Percentiles rank a stretch among this genome's conserved stretches.
Conservation (phyloP, 495 filamentous ascomycete species). For the Thermothielavioides terrestris region DNA sequence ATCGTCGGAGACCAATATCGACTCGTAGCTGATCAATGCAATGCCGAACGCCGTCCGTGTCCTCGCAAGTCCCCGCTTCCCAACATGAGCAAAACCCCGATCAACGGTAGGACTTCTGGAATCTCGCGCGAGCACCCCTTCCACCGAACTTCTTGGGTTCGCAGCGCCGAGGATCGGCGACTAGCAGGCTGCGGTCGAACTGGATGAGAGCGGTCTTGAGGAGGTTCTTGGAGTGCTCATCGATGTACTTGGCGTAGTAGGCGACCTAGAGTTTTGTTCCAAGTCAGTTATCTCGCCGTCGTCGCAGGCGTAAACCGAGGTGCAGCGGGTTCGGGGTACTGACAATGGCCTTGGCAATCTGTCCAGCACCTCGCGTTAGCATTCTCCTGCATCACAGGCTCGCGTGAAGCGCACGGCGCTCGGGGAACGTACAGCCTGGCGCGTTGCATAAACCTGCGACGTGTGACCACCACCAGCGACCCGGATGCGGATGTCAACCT, state of each 20-base stretch:
- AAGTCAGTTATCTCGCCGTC: conserved; percentile 13
- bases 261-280: conserved; percentile 47
- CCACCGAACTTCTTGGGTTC: conserved; percentile 91
- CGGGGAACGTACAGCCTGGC: conserved; percentile 57
- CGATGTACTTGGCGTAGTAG: conserved; percentile 99
- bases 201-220: conserved; percentile 88
- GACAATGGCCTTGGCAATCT: conserved; percentile 66
- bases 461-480: conserved; percentile 95
- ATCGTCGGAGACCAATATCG: conserved; percentile 23
- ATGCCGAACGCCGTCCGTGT: conserved; percentile 33
- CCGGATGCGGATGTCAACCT: conserved; percentile 89
- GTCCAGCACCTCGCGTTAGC: conserved; percentile 12
- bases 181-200: conserved; percentile 94
- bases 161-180: conserved; percentile 92
- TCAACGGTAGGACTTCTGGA: conserved; percentile 82
- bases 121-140: conserved; percentile 89
- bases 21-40: conserved; percentile 29
- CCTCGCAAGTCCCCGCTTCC: conserved; percentile 25
- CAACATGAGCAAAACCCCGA: conserved; percentile 22
- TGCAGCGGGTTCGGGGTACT: conserved; percentile 12
- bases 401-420: no score
- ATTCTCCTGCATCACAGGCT: not conserved
- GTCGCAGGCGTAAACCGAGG: not conserved
- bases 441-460: conserved; percentile 97
- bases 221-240: conserved; percentile 99